These are phyloP conservation scores for Coemansia furcata DNA, from an alignment of 192 early-diverging fungal species.

Conservation along the genomic window DNA sequence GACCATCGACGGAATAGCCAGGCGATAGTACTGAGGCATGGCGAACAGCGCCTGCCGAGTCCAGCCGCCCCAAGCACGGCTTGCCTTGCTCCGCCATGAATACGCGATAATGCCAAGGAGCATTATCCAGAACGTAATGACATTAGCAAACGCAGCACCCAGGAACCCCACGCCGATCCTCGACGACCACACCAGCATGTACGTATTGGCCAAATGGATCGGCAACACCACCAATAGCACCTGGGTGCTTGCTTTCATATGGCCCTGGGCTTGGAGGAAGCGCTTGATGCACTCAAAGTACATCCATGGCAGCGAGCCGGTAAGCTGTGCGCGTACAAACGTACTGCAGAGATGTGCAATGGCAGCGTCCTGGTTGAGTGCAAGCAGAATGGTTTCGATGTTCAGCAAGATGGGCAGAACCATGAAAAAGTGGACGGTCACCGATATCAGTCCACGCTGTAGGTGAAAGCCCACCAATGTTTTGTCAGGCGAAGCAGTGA, in stretches of 20 bases:
- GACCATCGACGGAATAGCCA: conserved; percentile 72
- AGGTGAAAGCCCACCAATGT: conserved; percentile 69
- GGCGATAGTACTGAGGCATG: conserved; percentile 56
- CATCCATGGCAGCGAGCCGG: conserved; percentile 75
- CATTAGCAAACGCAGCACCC: conserved; percentile 82
- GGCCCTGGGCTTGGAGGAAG: conserved; percentile 86
- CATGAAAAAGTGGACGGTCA: conserved; percentile 65
- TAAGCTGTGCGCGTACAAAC: conserved; percentile 67
- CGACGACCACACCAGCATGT: conserved; percentile 74
- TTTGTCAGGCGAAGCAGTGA: conserved; percentile 63
- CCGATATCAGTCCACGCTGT: conserved; percentile 78
- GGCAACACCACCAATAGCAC: conserved; percentile 74
- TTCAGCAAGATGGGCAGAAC: conserved; percentile 70
- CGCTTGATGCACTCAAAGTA: conserved; percentile 83
- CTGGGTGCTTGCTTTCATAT: conserved; percentile 80
- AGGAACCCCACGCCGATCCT: conserved; percentile 69
- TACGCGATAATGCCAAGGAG: conserved; percentile 66
- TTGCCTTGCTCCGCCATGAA: conserved; percentile 52
- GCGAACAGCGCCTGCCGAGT: conserved; percentile 38
- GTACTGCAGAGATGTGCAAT: conserved; percentile 67
- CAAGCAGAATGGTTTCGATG: conserved; percentile 65
- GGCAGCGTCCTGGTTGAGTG: conserved; percentile 71
- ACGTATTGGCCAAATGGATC: conserved; percentile 73
- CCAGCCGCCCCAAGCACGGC: conserved; percentile 73
- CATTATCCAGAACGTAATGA: conserved; percentile 74